These are phyloP conservation scores for Colletotrichum truncatum DNA, from an alignment of 2,329 filamentous ascomycete genomes.

Conservation along the genomic window DNA sequence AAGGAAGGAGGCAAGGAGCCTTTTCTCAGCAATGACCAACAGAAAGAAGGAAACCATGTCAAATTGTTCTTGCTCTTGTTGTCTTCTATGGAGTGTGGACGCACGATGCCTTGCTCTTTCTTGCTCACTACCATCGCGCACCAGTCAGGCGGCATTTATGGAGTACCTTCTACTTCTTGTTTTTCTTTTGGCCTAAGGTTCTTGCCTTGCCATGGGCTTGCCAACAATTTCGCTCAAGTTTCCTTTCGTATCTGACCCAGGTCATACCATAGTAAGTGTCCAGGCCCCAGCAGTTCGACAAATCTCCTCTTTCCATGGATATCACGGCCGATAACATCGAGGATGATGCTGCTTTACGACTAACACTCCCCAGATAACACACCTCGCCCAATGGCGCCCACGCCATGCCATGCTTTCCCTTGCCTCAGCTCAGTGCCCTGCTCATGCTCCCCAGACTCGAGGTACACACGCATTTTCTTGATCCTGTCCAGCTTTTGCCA, in stretches of 20 bases:
- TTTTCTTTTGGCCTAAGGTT: neutral
- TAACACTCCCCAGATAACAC: neutral
- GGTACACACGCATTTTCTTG: neutral
- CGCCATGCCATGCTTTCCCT: neutral
- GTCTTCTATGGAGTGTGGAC: too few relatives aligned
- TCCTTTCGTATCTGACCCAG: neutral
- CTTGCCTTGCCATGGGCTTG: neutral
- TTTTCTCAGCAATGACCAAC: conserved; percentile 7
- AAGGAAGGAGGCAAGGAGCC: neutral
- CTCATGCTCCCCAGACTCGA: conserved; percentile 6
- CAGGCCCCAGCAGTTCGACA: neutral
- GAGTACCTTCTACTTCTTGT: neutral
- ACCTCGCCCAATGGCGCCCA: neutral
- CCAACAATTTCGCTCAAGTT: conserved; percentile 4
- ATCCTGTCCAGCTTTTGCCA: neutral
- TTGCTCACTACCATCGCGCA: too few relatives aligned
- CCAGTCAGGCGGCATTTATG: too few relatives aligned
- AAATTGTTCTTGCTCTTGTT: neutral
- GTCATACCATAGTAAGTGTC: too few relatives aligned
- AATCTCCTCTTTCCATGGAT: neutral
- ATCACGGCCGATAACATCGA: neutral
- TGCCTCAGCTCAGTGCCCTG: neutral
- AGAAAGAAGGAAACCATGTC: neutral
- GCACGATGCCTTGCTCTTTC: too few relatives aligned
- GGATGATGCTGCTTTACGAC: neutral